These are phyloP conservation scores for Syzygium oleosum DNA, from an alignment of 345 rosid species.

Conservation along the genomic window DNA sequence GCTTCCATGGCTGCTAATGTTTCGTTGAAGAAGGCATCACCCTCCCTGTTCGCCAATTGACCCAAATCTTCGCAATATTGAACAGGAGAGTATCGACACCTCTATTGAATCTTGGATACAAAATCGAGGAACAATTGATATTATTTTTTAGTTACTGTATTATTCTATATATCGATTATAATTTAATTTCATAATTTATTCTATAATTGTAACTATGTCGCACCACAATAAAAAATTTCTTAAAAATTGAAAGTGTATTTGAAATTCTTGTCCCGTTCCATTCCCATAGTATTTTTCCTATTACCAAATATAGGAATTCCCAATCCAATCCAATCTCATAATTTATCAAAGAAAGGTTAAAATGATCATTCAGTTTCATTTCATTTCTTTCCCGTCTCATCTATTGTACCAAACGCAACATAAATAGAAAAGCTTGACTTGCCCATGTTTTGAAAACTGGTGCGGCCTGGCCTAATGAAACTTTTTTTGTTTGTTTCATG, in stretches of 20 bases:
- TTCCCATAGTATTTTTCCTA: background rate
- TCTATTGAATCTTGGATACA: background rate
- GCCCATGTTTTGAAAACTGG: background rate
- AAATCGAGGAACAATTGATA: background rate
- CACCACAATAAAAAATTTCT: background rate
- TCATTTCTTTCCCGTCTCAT: background rate
- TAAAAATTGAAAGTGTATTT: background rate
- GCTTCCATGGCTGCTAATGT: too few species aligned
- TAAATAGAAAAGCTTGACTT: background rate
- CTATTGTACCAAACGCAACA: background rate
- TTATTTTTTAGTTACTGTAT: background rate
- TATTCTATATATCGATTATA: background rate
- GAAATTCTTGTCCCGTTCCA: background rate
- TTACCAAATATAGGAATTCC: background rate
- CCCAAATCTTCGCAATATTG: background rate
- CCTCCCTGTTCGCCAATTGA: too few species aligned
- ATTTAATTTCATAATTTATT: background rate
- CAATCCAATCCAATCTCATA: background rate
- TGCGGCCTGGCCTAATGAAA: background rate
- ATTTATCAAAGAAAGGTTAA: accelerated
- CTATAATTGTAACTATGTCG: background rate
- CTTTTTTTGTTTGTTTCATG: background rate
- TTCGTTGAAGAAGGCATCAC: too few species aligned
- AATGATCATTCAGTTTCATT: background rate
- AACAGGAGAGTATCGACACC: background rate